A percentile compares a stretch with the other conserved stretches of the same genome.
Evolutionary conservation across 2,329 filamentous ascomycete species (phyloP).

Genomic region (Aspergillus viridinutans): DNA sequence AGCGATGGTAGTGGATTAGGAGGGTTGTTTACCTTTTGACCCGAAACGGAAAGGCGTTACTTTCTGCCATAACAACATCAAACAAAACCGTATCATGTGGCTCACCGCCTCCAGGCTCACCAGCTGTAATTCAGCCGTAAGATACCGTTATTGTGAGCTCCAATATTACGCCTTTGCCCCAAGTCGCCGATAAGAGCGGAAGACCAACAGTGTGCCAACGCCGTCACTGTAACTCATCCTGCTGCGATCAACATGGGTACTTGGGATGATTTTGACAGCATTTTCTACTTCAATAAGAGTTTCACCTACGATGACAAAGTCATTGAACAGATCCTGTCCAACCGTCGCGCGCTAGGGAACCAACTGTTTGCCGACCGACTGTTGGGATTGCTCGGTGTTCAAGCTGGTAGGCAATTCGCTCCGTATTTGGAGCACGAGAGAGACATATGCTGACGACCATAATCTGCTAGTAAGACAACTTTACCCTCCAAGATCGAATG

Average conservation of each 20-base stretch:
- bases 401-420: conserved; percentile 53
- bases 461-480: conserved; percentile 50
- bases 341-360: conserved; percentile 64
- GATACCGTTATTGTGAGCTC: conserved; percentile 12
- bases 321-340: conserved; percentile 60
- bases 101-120: conserved; percentile 23
- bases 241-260: conserved; percentile 30
- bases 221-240: background rate
- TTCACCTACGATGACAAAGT: conserved; percentile 60
- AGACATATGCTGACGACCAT: conserved; percentile 9
- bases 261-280: conserved; percentile 62
- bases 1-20: conserved; percentile 22
- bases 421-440: conserved; percentile 4
- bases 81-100: background rate
- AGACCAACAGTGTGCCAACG: background rate
- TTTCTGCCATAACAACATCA: conserved; percentile 32
- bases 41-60: conserved; percentile 29
- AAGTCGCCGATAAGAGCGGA: background rate
- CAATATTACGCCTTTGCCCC: conserved; percentile 9
- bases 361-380: conserved; percentile 77
- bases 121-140: conserved; percentile 10
- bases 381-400: conserved; percentile 64
- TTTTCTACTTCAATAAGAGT: conserved; percentile 60
- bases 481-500: conserved; percentile 71
- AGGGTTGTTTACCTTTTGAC: conserved; percentile 38